Evolutionary conservation across 768 basidiomycete species (phyloP).

Genomic region (Mrakia blollopis): DNA sequence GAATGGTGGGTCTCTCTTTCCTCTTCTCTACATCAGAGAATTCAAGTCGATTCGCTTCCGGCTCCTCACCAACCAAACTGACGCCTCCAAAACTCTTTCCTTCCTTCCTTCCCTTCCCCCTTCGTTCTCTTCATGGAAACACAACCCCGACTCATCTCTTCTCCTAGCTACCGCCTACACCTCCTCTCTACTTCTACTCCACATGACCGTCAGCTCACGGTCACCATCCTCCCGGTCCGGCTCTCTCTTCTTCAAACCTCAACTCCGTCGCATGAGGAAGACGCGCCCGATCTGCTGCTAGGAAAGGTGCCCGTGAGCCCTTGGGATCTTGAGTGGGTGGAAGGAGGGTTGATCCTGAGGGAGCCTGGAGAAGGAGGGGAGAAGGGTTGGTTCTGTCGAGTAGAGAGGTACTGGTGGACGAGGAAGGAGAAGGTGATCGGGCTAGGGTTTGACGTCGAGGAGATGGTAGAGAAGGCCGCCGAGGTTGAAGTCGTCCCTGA

Average conservation of each 20-base stretch:
- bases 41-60: neutral
- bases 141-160: too few species aligned
- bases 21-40: neutral
- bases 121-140: neutral
- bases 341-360: constrained; percentile 27
- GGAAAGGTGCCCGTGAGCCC: constrained; percentile 15
- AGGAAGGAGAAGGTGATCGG: neutral
- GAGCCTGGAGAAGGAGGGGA: constrained; percentile 15
- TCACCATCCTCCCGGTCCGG: constrained; percentile 14
- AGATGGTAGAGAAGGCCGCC: neutral
- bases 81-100: neutral
- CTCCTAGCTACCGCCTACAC: constrained; percentile 18
- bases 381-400: constrained; percentile 27
- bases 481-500: neutral
- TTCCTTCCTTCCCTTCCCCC: neutral
- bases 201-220: neutral
- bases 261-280: neutral
- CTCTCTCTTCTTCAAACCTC: neutral
- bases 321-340: constrained; percentile 32
- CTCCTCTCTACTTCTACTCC: neutral
- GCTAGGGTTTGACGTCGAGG: neutral
- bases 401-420: constrained; percentile 27
- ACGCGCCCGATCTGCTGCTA: constrained; percentile 10
- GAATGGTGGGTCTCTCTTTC: constrained; percentile 22
- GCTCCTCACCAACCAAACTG: neutral